Evolutionary conservation across 2,329 filamentous ascomycete species (phyloP), one percentile per base, ranked within the genome.

Genomic region (Pseudofabraea citricarpa): DNA sequence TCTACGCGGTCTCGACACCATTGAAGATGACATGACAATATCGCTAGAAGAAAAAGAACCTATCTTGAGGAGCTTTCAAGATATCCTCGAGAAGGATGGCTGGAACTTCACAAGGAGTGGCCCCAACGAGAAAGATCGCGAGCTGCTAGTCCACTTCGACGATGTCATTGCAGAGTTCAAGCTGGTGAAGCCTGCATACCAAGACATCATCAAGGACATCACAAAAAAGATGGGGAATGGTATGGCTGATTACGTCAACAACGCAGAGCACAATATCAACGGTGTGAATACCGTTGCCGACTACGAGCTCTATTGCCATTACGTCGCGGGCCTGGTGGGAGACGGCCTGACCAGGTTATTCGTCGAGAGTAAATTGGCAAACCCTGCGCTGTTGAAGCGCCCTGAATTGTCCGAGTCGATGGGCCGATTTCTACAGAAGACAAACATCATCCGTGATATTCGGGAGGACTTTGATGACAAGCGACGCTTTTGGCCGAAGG

Each of bases 11-110:
- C 78, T 98, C 40, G 93, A 98, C 66, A 98, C 93, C n/a, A 87
- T 98, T 48, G 93, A 98, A 69, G 93, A 98, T 73, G 93, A 98
- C 67, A 97, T 96, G 82, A 95, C 90, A 5, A 84, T 98, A 48
- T 73, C 85, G 3, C 70, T 91, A 29, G 75, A 79, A 52, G 83
- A 77, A 60, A 98, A 98, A 71, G 86, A 94, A 60, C 89, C 90
- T 2, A 68, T 96, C 44, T 73, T 98, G 48, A 81, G 91, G 49
- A 74, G 85, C 36, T 98, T 98, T 66, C 73, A 94, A 62, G 70
- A 85, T 43, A 75, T 84, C 52, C 75, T 97, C 59, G 83, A 89
- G 54, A 67, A 84, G 51, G 87, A 95, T 52, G 90, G 89, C 41
- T 98, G 93, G 93, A 94, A 79, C 5, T 98, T 90, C 62, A 77